phyloP scores from a whole-genome alignment of 2,329 filamentous ascomycete species.

The Fusarium euwallaceae region DNA sequence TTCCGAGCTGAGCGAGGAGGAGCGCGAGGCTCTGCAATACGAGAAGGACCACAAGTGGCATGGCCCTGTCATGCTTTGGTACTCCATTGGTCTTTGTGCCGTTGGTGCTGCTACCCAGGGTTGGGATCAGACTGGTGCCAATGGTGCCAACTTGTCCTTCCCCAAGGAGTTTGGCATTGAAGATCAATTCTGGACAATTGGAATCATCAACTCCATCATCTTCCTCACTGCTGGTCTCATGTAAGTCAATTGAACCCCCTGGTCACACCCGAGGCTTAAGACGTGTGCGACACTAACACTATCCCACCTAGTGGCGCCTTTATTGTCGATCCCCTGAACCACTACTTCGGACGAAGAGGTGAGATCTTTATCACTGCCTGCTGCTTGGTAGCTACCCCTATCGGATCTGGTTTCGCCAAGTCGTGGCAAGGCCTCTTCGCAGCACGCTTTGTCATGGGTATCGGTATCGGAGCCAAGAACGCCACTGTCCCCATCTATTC shows the following conservation, averaged over 20 bases:
- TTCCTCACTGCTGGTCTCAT: conserved; percentile 66
- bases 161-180: conserved; percentile 57
- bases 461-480: conserved; percentile 76
- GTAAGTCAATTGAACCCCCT: conserved; percentile 54
- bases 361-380: conserved; percentile 75
- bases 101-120: conserved; percentile 70
- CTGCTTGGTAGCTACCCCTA: conserved; percentile 50
- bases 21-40: conserved; percentile 53
- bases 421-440: conserved; percentile 76
- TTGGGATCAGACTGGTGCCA: conserved; percentile 75
- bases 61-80: conserved; percentile 59
- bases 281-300: conserved; percentile 2
- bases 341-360: conserved; percentile 74
- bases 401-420: conserved; percentile 66
- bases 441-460: conserved; percentile 75
- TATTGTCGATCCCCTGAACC: conserved; percentile 68
- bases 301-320: conserved; percentile 33
- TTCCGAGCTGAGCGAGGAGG: conserved; percentile 47
- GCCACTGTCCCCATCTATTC: conserved; percentile 78
- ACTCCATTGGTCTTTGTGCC: conserved; percentile 66
- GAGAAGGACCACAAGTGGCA: conserved; percentile 72
- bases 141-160: conserved; percentile 73
- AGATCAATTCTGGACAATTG: conserved; percentile 58
- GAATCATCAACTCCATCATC: conserved; percentile 52
- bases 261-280: neutral